Percentiles rank a stretch among this genome's conserved stretches.
phyloP scores from a whole-genome alignment of 495 filamentous ascomycete genomes.

The Corynascus novoguineensis region DNA sequence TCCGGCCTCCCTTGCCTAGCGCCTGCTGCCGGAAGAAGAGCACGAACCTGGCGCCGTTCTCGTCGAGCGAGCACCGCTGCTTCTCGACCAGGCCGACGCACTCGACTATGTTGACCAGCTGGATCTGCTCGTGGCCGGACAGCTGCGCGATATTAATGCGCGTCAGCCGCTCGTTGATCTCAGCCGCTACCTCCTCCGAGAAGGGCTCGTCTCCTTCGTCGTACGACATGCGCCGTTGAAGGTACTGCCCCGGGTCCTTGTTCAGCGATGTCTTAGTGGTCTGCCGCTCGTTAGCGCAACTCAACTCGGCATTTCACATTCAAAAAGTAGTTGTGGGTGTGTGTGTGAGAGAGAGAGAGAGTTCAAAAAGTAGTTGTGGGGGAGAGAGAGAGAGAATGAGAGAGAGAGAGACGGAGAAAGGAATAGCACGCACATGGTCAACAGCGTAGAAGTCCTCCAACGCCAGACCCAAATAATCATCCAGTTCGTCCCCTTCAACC shows the following conservation, averaged over 20 bases:
- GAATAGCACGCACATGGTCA: constrained; percentile 21
- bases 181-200: constrained; percentile 63
- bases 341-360: no score
- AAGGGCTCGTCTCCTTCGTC: constrained; percentile 58
- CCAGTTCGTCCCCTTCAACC: constrained; percentile 73
- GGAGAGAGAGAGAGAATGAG: no score
- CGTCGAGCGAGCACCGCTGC: constrained; percentile 85
- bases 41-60: constrained; percentile 85
- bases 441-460: constrained; percentile 62
- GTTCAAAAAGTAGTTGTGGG: no score
- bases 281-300: constrained; percentile 9
- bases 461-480: constrained; percentile 70
- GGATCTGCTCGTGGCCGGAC: constrained; percentile 83
- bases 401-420: neutral
- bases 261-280: constrained; percentile 14
- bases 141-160: constrained; percentile 72
- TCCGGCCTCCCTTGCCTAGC: constrained; percentile 59
- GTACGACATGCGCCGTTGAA: constrained; percentile 32
- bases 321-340: no score
- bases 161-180: constrained; percentile 73
- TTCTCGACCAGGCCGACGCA: constrained; percentile 83
- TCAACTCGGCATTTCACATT: no score
- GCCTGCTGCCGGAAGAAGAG: constrained; percentile 84
- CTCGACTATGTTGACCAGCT: constrained; percentile 80
- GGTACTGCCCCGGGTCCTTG: constrained; percentile 24